phyloP scores from a whole-genome alignment of 2,329 filamentous ascomycete species.

The Colletotrichum chlorophyti region DNA sequence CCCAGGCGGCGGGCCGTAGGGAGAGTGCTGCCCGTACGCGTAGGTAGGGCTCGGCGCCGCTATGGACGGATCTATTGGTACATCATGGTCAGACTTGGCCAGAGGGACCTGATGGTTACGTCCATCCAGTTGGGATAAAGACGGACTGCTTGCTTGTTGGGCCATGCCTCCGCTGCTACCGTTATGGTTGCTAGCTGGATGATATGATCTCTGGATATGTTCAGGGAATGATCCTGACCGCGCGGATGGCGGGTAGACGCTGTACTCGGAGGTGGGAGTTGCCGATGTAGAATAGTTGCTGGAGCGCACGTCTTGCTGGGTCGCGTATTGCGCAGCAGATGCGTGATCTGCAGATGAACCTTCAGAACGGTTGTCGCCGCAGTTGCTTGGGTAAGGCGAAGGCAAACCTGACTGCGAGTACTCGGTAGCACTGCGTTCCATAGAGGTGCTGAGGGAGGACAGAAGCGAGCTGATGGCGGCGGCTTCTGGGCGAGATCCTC shows the following conservation, averaged over 20 bases:
- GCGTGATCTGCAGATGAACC: conserved; percentile 86
- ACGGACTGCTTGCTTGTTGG: conserved; percentile 97
- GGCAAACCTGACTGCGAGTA: conserved; percentile 90
- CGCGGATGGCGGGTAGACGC: conserved; percentile 75
- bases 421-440: conserved; percentile 72
- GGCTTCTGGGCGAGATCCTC: conserved; percentile 36
- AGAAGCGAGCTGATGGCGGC: conserved; percentile 37
- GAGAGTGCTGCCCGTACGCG: conserved; percentile 82
- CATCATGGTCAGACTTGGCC: conserved; percentile 93
- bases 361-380: conserved; percentile 81
- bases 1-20: conserved; percentile 82
- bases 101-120: conserved; percentile 77
- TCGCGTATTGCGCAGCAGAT: conserved; percentile 89
- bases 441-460: conserved; percentile 45
- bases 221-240: conserved; percentile 87
- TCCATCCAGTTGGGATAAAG: conserved; percentile 84
- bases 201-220: conserved; percentile 85
- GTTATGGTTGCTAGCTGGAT: conserved; percentile 76
- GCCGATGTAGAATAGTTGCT: conserved; percentile 76
- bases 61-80: conserved; percentile 99
- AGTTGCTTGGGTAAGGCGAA: conserved; percentile 71
- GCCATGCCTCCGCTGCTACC: conserved; percentile 90
- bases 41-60: conserved; percentile 92
- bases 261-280: conserved; percentile 90
- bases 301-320: conserved; percentile 80